These are phyloP conservation scores for Haematococcus sp. DNA, from an alignment of 139 green algal genomes.

Conservation along the genomic window DNA sequence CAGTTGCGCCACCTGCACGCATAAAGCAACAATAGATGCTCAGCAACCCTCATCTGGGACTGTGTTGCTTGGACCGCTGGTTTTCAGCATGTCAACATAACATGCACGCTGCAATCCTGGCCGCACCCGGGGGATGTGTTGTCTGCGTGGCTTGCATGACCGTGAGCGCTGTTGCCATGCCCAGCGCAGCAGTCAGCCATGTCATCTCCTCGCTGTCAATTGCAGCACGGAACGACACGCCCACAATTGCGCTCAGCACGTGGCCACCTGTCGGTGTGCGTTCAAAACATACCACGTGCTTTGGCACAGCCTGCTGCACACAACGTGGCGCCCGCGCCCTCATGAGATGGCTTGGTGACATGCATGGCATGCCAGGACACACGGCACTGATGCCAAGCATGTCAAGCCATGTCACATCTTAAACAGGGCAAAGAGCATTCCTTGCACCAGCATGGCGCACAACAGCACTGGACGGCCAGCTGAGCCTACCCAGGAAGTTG, in stretches of 20 bases:
- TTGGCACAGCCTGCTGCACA: neutral
- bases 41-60: neutral
- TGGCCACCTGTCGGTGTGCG: slow-evolving; percentile 34
- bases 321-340: neutral
- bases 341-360: neutral
- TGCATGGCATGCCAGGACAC: neutral
- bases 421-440: neutral
- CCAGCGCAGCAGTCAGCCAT: slow-evolving; percentile 36
- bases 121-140: slow-evolving; percentile 37
- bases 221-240: slow-evolving; percentile 21
- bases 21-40: slow-evolving; percentile 2
- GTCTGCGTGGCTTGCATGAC: slow-evolving; percentile 41
- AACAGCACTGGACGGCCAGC: neutral
- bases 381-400: neutral
- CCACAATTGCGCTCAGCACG: slow-evolving; percentile 35
- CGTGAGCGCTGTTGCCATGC: slow-evolving; percentile 38
- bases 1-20: slow-evolving; percentile 39
- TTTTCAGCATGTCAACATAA: neutral
- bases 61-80: neutral
- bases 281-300: too few relatives aligned
- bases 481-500: slow-evolving; percentile 41
- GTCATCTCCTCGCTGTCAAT: neutral
- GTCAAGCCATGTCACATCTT: neutral
- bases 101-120: neutral
- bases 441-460: neutral